Evolutionary conservation across 768 basidiomycete species (phyloP), one percentile per base, ranked within the genome.

Genomic region (Macrocybe gigantea): DNA sequence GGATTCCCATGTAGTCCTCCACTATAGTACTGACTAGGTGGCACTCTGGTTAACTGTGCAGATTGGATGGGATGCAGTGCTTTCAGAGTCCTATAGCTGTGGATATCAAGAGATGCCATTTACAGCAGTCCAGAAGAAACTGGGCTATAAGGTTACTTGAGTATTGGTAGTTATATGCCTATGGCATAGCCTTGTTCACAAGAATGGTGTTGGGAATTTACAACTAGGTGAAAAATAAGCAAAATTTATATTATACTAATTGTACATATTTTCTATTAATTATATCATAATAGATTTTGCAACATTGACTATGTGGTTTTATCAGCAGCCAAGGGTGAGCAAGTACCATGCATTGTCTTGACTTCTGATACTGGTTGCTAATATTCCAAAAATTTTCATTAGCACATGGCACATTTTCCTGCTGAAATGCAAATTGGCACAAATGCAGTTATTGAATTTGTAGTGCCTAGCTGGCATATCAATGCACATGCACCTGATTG

Each of bases 391-490:
- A 51, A 58, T 37, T 47, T 62, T 9, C 2, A 8, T 6, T 37
- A 15, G 38, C 54, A 54, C 7, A 14, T 55, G 4, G n/a, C 5
- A n/a, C 14, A 45, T 22, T 47, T 55, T 29, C 51, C 56, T 1
- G 13, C 30, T 3, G 47, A 35, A 33, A 15, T 33, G 53, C 32
- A 44, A 33, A 8, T 22, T 52, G 7, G 39, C 38, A 5, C 32
- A 3, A 33, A 14, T 1, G 49, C 46, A 0, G 22, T 39, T 7
- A 9, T 65, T 5, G 39, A 55, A 2, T 33, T 50, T 2, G 56
- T 56, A 1, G 55, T 75, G 2, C 73, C 69, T 0, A 65, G 66
- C 36, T 71, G 69, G 46, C 74, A 75, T 22, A 56, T 72, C 11
- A 55, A 59, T 2, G 64, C 55, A 0, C 73, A 75, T 39, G 52